phyloP scores from a whole-genome alignment of 1,139 yeast species.

The Candida sanyaensis region DNA sequence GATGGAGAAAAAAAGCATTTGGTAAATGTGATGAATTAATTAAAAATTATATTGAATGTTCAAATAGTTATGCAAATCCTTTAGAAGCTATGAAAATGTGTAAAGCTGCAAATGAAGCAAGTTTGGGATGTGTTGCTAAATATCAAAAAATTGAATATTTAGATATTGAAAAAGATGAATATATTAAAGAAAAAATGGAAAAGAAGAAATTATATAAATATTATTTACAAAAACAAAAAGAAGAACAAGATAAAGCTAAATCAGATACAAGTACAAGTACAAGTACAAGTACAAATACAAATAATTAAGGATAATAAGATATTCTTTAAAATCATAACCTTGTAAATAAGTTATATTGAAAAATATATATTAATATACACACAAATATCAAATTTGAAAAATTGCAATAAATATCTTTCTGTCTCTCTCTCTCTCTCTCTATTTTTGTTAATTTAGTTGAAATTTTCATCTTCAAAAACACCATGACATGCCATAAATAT shows the following conservation, averaged over 20 bases:
- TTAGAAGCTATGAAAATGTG: slow-evolving; percentile 64
- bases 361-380: too few relatives aligned
- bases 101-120: slow-evolving; percentile 30
- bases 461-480: slow-evolving; percentile 56
- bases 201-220: slow-evolving; percentile 22
- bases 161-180: slow-evolving; percentile 69
- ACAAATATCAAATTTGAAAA: too few relatives aligned
- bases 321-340: background rate
- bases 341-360: background rate
- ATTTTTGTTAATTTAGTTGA: slow-evolving; percentile 9
- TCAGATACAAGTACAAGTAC: too few relatives aligned
- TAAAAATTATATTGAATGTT: slow-evolving; percentile 44
- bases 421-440: too few relatives aligned
- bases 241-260: background rate
- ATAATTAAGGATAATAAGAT: background rate
- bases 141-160: slow-evolving; percentile 69
- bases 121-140: slow-evolving; percentile 58
- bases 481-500: slow-evolving; percentile 65
- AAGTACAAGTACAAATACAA: too few relatives aligned
- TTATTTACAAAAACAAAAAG: slow-evolving; percentile 7
- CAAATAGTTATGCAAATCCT: slow-evolving; percentile 43
- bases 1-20: slow-evolving; percentile 78
- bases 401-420: too few relatives aligned
- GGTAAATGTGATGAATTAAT: slow-evolving; percentile 69
- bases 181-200: slow-evolving; percentile 57